Evolutionary conservation across 805 yeast genomes (phyloP).

Genomic region (Ogataea philodendri): DNA sequence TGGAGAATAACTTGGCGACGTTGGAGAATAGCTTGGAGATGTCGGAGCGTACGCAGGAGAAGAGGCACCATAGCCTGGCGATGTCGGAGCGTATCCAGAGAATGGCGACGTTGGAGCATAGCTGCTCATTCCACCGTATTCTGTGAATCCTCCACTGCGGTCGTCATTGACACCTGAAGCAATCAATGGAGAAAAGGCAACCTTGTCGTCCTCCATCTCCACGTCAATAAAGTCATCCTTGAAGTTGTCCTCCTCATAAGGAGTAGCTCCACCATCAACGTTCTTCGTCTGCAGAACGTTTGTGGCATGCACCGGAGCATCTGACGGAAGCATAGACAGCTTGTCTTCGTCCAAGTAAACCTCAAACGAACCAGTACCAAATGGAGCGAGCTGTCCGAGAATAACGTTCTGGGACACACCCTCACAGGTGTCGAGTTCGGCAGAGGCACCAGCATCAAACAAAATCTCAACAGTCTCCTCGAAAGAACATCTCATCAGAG

Average conservation of each 20-base stretch:
- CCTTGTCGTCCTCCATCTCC: conserved; percentile 50
- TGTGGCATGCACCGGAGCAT: conserved; percentile 37
- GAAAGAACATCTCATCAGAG: conserved; percentile 98
- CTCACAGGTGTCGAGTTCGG: conserved; percentile 95
- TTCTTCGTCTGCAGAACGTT: conserved; percentile 42
- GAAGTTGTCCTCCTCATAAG: conserved; percentile 71
- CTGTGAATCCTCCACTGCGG: conserved; percentile 79
- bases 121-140: conserved; percentile 65
- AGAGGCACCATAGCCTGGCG: conserved; percentile 54
- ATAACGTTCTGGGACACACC: conserved; percentile 98
- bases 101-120: conserved; percentile 55
- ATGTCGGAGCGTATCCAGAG: conserved; percentile 49
- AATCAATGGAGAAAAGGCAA: conserved; percentile 88
- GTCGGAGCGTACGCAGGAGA: conserved; percentile 73
- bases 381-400: conserved; percentile 97
- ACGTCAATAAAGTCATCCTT: conserved; percentile 55
- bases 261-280: conserved; percentile 85
- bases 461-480: conserved; percentile 98
- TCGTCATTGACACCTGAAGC: conserved; percentile 82
- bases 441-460: conserved; percentile 97
- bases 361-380: conserved; percentile 98
- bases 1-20: conserved; percentile 74
- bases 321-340: conserved; percentile 63
- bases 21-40: conserved; percentile 67
- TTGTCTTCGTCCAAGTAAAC: conserved; percentile 90